Base-by-base conservation (phyloP, 441 rosid genomes). In the Erodium moschatum region DNA sequence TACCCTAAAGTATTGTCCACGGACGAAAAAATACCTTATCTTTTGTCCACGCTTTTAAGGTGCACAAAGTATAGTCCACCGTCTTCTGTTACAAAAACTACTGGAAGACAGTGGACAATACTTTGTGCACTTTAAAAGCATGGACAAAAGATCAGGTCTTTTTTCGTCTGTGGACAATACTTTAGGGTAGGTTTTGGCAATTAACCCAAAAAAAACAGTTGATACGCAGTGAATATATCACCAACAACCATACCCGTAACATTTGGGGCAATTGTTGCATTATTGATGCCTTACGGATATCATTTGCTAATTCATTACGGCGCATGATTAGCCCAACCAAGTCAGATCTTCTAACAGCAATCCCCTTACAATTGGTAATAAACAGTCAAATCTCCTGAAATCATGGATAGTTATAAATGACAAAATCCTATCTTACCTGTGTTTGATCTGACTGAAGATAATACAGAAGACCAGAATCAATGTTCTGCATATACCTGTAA, bases 301-400 rank as follows among this genome's bases (percentile, higher is more conserved):
- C 87, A 76, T 77, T 83, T 75, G 98, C 98, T 64, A 92, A 89
- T 77, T 92, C 98, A 89, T 95, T 95, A 60, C 99, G 96, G 27
- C 95, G 95, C 85, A 92, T 92, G 56, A 95, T 89, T 77, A 95
- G 72, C 74, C 98, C 99, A 78, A 92, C 84, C 83, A 95, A 76
- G 76, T 95, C 98, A 72, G 92, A 85, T 83, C 99, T 83, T 72
- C 81, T 87, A 78, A 86, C 91, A 65, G 72, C 72, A 66, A 95
- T 81, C 70, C 98, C 99, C 99, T 95, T 62, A 80, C 72, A 78
- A 64, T 66, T 50, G 61, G 16, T 70, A 29, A 16, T 56, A 62
- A 62, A 76, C 71, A 69, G 24, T 80, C 63, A 68, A 82, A 69
- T 63, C 40, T 69, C 70, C 79, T 63, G 68, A 52, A 72, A 42